Evolutionary conservation across 495 filamentous ascomycete species (phyloP).

Genomic region (Chaetomium tenue): DNA sequence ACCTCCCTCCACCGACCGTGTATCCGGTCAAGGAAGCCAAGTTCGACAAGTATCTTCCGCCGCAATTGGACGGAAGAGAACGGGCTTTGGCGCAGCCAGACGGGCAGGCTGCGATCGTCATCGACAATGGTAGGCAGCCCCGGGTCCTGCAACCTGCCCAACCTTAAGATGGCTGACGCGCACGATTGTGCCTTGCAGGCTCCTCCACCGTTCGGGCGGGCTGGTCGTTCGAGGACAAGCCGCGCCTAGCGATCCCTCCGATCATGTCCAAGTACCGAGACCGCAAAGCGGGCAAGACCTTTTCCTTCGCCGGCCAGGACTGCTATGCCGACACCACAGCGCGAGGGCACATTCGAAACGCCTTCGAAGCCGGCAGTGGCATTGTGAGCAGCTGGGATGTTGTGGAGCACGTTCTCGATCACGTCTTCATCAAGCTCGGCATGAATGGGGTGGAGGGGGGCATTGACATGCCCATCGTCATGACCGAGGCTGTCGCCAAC

Average conservation of each 20-base stretch:
- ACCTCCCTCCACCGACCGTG: constrained; percentile 45
- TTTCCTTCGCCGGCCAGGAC: constrained; percentile 86
- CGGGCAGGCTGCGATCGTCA: constrained; percentile 74
- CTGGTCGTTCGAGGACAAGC: constrained; percentile 84
- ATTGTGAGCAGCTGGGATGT: constrained; percentile 97
- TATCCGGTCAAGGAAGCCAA: constrained; percentile 67
- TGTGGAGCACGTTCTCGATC: constrained; percentile 89
- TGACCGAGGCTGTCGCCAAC: constrained; percentile 95
- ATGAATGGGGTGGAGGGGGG: constrained; percentile 70
- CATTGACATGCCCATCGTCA: constrained; percentile 82
- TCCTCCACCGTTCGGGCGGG: constrained; percentile 86
- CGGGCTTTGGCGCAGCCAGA: constrained; percentile 53
- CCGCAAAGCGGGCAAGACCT: constrained; percentile 83
- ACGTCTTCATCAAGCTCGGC: constrained; percentile 87
- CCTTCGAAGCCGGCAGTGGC: constrained; percentile 85
- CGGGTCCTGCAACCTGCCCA: neutral
- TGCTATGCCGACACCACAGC: constrained; percentile 92
- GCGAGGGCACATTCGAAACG: constrained; percentile 80
- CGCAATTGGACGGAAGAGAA: constrained; percentile 65
- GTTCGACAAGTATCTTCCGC: constrained; percentile 69
- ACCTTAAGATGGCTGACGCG: constrained; percentile 16
- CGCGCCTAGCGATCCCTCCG: constrained; percentile 76
- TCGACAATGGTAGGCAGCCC: constrained; percentile 82
- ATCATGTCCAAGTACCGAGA: constrained; percentile 93
- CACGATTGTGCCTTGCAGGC: constrained; percentile 49